Evolutionary conservation across 176 grass and related monocot genomes (phyloP).

Genomic region (Saccharum spontaneum): DNA sequence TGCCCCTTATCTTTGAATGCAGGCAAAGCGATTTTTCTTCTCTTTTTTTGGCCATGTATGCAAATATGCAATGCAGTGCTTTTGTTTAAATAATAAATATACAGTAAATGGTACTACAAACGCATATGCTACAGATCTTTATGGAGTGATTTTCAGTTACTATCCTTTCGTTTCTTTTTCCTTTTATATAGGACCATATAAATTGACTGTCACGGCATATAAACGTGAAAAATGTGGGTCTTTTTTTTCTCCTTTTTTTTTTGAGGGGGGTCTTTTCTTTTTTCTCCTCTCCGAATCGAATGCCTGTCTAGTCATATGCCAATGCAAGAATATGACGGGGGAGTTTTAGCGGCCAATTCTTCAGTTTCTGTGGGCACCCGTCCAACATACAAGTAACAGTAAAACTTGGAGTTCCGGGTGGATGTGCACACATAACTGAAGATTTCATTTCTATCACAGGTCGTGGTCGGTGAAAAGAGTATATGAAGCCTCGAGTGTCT

Average conservation of each 20-base stretch:
- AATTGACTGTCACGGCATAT: background rate
- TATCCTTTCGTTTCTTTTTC: background rate
- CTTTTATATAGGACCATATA: background rate
- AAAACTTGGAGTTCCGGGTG: background rate
- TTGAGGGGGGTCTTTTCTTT: background rate
- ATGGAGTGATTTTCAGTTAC: background rate
- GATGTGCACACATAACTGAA: background rate
- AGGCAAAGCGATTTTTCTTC: background rate
- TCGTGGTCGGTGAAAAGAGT: background rate
- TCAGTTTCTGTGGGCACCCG: background rate
- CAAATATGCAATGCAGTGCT: background rate
- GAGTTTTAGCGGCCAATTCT: background rate
- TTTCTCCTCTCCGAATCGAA: background rate
- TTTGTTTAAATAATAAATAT: background rate
- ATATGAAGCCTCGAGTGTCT: background rate
- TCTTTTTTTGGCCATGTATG: background rate
- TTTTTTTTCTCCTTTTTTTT: background rate
- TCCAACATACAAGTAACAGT: background rate
- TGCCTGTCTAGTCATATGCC: background rate
- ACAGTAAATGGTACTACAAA: background rate
- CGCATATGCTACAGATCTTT: background rate
- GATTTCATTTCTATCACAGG: background rate
- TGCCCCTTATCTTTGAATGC: slow-evolving; percentile 19
- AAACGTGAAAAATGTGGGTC: background rate
- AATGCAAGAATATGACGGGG: background rate